A percentile compares a stretch with the other conserved stretches of the same genome.
phyloP scores from a whole-genome alignment of 2,329 filamentous ascomycete species.

The Metarhizium sp. region DNA sequence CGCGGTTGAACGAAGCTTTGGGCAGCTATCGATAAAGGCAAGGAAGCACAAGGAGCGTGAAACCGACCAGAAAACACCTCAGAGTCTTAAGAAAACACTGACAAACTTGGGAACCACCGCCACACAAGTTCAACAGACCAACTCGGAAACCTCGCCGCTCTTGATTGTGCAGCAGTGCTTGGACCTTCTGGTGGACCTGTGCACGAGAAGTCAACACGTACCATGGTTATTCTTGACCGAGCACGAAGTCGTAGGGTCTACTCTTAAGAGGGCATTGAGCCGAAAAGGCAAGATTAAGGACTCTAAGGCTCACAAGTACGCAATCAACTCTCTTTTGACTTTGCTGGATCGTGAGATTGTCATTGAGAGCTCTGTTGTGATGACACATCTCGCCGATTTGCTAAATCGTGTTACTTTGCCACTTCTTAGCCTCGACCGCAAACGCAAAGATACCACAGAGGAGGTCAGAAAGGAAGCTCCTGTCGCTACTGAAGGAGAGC shows the following conservation, averaged over 20 bases:
- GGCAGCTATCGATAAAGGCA: constrained; percentile 82
- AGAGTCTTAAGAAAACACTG: constrained; percentile 64
- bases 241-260: constrained; percentile 66
- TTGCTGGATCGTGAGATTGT: constrained; percentile 90
- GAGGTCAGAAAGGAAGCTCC: constrained; percentile 19
- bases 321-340: constrained; percentile 81
- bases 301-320: constrained; percentile 73
- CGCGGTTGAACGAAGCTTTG: constrained; percentile 91
- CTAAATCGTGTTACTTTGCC: constrained; percentile 84
- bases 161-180: constrained; percentile 95
- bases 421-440: constrained; percentile 67
- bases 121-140: constrained; percentile 38
- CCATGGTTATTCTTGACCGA: constrained; percentile 90
- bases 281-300: constrained; percentile 88
- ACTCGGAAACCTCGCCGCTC: constrained; percentile 83
- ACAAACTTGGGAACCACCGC: constrained; percentile 44
- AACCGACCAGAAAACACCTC: constrained; percentile 63
- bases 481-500: constrained; percentile 18
- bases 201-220: constrained; percentile 76
- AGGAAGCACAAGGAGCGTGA: constrained; percentile 65
- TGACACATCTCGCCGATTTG: constrained; percentile 84
- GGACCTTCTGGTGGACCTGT: constrained; percentile 73
- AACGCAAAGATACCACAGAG: constrained; percentile 28
- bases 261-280: constrained; percentile 65
- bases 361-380: constrained; percentile 93